Percentiles rank a stretch among this genome's conserved stretches.
Evolutionary conservation across 2,329 filamentous ascomycete genomes (phyloP).

Genomic region (Aspergillus brunneoviolaceus): DNA sequence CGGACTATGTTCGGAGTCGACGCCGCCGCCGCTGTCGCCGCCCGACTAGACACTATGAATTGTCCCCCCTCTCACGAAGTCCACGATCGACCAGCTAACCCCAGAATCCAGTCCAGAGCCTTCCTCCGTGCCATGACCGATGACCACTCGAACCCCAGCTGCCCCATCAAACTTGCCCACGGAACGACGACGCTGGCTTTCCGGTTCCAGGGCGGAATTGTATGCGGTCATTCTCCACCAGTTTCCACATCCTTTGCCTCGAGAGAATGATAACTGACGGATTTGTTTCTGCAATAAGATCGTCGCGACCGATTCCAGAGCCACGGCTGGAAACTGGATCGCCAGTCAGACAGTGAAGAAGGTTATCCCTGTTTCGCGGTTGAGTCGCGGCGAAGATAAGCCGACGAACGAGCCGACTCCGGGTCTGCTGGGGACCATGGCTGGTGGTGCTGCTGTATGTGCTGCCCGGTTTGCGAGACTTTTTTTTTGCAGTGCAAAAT

Average conservation of each 20-base stretch:
- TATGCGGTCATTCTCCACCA: slow-evolving; percentile 24
- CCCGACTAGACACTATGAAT: neutral
- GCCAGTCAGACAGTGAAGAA: slow-evolving; percentile 99
- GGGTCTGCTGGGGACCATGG: slow-evolving; percentile 89
- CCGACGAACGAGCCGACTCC: slow-evolving; percentile 33
- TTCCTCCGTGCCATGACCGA: slow-evolving; percentile 98
- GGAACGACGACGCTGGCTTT: slow-evolving; percentile 97
- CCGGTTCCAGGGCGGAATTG: slow-evolving; percentile 94
- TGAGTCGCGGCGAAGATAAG: slow-evolving; percentile 42
- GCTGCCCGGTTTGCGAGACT: neutral
- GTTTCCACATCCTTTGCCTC: neutral
- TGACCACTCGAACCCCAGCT: slow-evolving; percentile 93
- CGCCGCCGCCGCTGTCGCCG: neutral
- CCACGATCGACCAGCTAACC: neutral
- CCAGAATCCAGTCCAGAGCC: slow-evolving; percentile 66
- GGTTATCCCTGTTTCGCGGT: slow-evolving; percentile 65
- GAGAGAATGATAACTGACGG: neutral
- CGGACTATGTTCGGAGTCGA: neutral
- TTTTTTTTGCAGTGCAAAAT: neutral
- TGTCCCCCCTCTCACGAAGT: neutral
- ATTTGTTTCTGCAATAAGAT: slow-evolving; percentile 50
- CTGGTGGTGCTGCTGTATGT: slow-evolving; percentile 82
- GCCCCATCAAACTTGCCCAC: slow-evolving; percentile 99
- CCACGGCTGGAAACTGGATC: slow-evolving; percentile 98
- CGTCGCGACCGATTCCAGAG: slow-evolving; percentile 94